Conservation (phyloP, 2,329 filamentous ascomycete genomes). For the Aspergillus ochraceoroseus region DNA sequence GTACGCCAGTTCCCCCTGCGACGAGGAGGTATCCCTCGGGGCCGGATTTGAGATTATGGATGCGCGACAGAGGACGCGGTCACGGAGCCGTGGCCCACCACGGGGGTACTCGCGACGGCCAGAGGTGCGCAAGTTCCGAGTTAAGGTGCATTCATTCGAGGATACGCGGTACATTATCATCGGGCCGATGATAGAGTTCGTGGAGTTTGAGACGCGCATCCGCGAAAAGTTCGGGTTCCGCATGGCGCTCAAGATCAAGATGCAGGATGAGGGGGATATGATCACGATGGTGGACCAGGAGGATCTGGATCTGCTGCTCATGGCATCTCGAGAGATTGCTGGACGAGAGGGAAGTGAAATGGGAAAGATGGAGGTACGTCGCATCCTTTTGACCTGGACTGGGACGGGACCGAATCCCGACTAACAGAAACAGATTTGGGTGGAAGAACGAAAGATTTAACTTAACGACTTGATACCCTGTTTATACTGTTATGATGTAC, state of each 20-base stretch:
- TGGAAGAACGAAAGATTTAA: constrained; percentile 30
- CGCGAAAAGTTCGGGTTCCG: constrained; percentile 77
- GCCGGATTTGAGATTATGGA: constrained; percentile 76
- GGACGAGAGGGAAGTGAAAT: constrained; percentile 71
- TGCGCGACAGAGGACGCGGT: constrained; percentile 35
- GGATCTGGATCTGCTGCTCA: constrained; percentile 83
- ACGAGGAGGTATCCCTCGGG: constrained; percentile 63
- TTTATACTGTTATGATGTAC: constrained; percentile 13
- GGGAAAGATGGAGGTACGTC: constrained; percentile 92
- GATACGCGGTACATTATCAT: constrained; percentile 94
- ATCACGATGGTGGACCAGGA: constrained; percentile 97
- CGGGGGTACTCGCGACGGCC: constrained; percentile 43
- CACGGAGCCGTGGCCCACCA: constrained; percentile 25
- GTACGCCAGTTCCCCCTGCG: constrained; percentile 64
- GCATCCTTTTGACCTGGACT: no score
- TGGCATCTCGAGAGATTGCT: constrained; percentile 62
- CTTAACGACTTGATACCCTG: constrained; percentile 5
- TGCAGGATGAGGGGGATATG: constrained; percentile 90
- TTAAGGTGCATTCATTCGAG: constrained; percentile 81
- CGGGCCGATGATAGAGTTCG: constrained; percentile 64
- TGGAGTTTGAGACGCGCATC: constrained; percentile 72
- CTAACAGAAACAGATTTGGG: constrained; percentile 40
- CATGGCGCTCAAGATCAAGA: constrained; percentile 66
- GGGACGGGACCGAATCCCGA: no score
- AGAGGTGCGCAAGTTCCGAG: constrained; percentile 71